Conservation (phyloP, 805 yeast genomes). For the Ogataea sp. region DNA sequence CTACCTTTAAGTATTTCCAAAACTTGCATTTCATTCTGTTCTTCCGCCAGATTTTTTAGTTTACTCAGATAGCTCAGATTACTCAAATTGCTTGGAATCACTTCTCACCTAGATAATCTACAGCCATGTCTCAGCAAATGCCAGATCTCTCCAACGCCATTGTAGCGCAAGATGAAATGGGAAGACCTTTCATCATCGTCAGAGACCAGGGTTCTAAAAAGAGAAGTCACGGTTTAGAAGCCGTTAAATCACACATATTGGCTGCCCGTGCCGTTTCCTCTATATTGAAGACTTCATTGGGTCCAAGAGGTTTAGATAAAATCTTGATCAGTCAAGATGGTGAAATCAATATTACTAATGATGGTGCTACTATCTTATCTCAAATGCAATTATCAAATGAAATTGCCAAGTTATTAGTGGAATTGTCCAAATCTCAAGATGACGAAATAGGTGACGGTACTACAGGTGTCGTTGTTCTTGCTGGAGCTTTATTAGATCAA, state of each 20-base stretch:
- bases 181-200: conserved; percentile 96
- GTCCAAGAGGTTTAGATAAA: conserved; percentile 98
- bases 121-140: conserved; percentile 24
- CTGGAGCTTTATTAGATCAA: conserved; percentile 90
- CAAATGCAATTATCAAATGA: conserved; percentile 96
- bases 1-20: too few species aligned
- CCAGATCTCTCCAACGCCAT: conserved; percentile 98
- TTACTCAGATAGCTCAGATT: too few species aligned
- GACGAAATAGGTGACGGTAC: conserved; percentile 99
- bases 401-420: conserved; percentile 91
- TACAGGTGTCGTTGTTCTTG: conserved; percentile 95
- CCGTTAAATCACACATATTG: conserved; percentile 78
- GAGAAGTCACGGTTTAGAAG: conserved; percentile 71
- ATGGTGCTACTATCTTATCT: conserved; percentile 93
- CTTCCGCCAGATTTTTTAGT: too few species aligned
- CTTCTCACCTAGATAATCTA: too few species aligned
- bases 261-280: conserved; percentile 95
- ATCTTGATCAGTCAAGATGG: conserved; percentile 94
- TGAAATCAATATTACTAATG: conserved; percentile 95
- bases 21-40: too few species aligned
- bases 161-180: conserved; percentile 98
- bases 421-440: conserved; percentile 90
- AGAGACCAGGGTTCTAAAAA: conserved; percentile 54
- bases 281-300: conserved; percentile 85
- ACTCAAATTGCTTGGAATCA: too few species aligned